Evolutionary conservation across 805 yeast genomes (phyloP).

Genomic region (Suhomyces faveliae): DNA sequence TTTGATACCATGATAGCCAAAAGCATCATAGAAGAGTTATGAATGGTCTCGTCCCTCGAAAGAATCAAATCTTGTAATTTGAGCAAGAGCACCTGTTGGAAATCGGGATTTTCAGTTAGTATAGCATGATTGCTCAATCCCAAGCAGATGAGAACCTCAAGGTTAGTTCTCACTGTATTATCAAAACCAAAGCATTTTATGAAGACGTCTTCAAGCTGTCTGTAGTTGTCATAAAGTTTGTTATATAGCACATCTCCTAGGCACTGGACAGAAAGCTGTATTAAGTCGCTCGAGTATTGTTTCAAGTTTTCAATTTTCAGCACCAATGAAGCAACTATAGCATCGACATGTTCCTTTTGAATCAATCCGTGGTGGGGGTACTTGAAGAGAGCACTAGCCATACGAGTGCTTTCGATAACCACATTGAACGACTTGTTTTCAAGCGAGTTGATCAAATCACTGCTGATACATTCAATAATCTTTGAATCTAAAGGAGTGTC

Average conservation of each 20-base stretch:
- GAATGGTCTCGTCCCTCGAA: constrained; percentile 25
- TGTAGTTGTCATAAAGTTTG: constrained; percentile 9
- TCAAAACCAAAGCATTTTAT: constrained; percentile 26
- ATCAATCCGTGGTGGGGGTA: constrained; percentile 8
- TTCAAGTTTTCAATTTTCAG: constrained; percentile 19
- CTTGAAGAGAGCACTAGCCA: constrained; percentile 18
- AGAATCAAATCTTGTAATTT: constrained; percentile 20
- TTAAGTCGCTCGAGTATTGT: constrained; percentile 28
- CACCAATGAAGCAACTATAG: constrained; percentile 5
- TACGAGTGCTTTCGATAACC: constrained; percentile 27
- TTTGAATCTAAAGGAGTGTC: constrained; percentile 14
- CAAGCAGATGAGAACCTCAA: constrained; percentile 21
- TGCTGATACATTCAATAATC: constrained; percentile 20
- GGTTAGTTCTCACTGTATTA: constrained; percentile 23
- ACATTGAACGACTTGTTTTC: constrained; percentile 26
- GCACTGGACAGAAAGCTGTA: constrained; percentile 24
- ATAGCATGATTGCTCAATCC: constrained; percentile 7
- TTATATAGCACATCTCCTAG: constrained; percentile 21
- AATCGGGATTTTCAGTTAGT: constrained; percentile 9
- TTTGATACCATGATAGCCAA: neutral
- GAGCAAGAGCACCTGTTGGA: constrained; percentile 18
- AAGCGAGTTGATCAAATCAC: constrained; percentile 23
- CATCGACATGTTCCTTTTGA: neutral
- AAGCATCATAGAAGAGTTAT: constrained; percentile 7
- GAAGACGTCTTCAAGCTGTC: constrained; percentile 15